Conservation (phyloP, 257 asterid genomes). For the Coffea eugenioides region DNA sequence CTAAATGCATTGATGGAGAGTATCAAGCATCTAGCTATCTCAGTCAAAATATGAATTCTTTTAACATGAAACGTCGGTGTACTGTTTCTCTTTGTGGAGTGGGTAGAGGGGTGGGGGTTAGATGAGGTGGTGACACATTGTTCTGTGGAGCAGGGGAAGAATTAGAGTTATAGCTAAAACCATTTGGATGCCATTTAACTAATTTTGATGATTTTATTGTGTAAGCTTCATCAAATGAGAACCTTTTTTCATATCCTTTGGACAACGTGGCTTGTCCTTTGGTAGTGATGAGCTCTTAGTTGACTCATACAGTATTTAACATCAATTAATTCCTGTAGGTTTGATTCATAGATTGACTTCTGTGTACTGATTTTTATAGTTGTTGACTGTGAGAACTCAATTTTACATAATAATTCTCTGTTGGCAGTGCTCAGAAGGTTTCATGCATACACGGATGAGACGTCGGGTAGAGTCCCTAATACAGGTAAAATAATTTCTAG, state of each 20-base stretch:
- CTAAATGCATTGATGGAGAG: neutral
- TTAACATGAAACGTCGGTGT: neutral
- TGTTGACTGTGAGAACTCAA: neutral
- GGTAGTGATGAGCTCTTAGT: too few relatives aligned
- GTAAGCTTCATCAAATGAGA: neutral
- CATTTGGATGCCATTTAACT: neutral
- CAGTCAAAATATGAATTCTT: neutral
- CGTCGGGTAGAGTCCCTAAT: slow-evolving; percentile 89
- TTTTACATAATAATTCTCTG: slow-evolving; percentile 15
- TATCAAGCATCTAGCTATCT: neutral
- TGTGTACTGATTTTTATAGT: neutral
- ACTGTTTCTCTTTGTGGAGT: neutral
- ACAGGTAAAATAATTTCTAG: slow-evolving; percentile 46
- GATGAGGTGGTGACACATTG: neutral
- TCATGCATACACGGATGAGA: slow-evolving; percentile 99
- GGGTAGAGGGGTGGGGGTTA: neutral
- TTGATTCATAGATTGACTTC: neutral
- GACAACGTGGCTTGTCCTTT: neutral
- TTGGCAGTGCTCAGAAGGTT: slow-evolving; percentile 87
- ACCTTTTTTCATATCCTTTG: neutral
- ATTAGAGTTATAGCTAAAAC: neutral
- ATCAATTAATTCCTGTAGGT: neutral
- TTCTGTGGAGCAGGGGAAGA: neutral
- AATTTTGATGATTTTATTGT: neutral
- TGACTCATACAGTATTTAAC: too few relatives aligned